These are phyloP conservation scores for Lepiota venenata DNA, from an alignment of 768 basidiomycete genomes.

Conservation along the genomic window DNA sequence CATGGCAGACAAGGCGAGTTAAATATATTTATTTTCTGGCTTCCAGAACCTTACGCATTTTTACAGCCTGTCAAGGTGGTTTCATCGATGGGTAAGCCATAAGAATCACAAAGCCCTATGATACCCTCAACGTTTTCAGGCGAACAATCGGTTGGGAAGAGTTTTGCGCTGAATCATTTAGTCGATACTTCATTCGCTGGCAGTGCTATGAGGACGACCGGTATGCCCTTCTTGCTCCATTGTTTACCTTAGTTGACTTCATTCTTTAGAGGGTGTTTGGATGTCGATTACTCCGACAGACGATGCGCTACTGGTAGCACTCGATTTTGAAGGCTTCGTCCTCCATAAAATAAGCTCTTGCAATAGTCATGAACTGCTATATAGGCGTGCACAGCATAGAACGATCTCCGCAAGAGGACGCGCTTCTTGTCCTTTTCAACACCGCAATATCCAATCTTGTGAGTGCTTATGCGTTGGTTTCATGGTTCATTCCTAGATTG, in stretches of 20 bases:
- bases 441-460: constrained; percentile 64
- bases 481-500: not conserved
- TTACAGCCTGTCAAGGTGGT: constrained; percentile 58
- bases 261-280: constrained; percentile 52
- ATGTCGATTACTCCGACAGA: constrained; percentile 63
- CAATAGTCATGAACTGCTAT: not conserved
- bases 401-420: constrained; percentile 60
- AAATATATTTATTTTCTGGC: not conserved
- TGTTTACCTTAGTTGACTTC: not conserved
- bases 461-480: constrained; percentile 8
- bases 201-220: constrained; percentile 62
- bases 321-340: constrained; percentile 58
- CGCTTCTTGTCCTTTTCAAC: constrained; percentile 60
- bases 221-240: constrained; percentile 14
- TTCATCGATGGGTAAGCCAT: constrained; percentile 53
- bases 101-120: not conserved
- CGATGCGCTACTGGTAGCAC: constrained; percentile 49
- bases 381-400: constrained; percentile 62
- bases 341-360: not conserved
- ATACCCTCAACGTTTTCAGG: constrained; percentile 25
- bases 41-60: not conserved
- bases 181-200: constrained; percentile 65
- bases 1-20: constrained; percentile 47
- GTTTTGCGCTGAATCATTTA: constrained; percentile 56
- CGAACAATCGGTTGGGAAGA: constrained; percentile 65